Percentiles rank a stretch among this genome's conserved stretches.
Evolutionary conservation across 2,329 filamentous ascomycete species (phyloP).

Genomic region (Cordyceps tenuipes): DNA sequence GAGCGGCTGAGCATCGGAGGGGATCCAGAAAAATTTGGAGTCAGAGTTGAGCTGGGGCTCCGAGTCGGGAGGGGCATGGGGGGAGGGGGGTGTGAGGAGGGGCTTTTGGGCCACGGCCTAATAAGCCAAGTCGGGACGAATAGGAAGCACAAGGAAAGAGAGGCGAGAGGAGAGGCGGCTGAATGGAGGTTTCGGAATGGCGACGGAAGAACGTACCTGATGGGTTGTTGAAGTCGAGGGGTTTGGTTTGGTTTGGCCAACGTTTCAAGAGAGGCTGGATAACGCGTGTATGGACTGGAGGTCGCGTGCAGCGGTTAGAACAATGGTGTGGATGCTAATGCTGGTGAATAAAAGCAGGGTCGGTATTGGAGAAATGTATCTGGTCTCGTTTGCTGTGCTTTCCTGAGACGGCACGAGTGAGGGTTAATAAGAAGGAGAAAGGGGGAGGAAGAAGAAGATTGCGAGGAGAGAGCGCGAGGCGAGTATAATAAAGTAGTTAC

Average conservation of each 20-base stretch:
- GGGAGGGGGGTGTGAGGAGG: not conserved
- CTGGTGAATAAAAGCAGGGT: slow-evolving; percentile 1
- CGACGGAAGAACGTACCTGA: slow-evolving; percentile 1
- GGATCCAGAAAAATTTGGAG: slow-evolving; percentile 11
- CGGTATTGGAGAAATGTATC: not conserved
- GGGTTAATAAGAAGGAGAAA: not conserved
- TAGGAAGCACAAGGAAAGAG: not conserved
- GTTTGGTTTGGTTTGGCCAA: not conserved
- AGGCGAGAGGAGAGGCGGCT: not conserved
- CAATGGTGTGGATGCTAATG: not conserved
- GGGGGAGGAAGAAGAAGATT: not conserved
- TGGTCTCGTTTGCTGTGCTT: not conserved
- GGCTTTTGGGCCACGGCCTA: not conserved
- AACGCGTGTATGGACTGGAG: not conserved
- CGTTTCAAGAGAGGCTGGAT: not conserved
- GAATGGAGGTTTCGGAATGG: not conserved
- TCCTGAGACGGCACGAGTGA: not conserved
- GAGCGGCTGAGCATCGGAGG: slow-evolving; percentile 7
- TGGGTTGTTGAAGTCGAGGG: not conserved
- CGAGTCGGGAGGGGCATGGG: not conserved
- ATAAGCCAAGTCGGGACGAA: slow-evolving; percentile 5
- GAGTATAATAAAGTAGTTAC: not conserved
- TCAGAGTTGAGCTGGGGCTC: not conserved
- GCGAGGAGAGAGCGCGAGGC: not conserved
- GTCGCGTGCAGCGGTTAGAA: slow-evolving; percentile 6